These are phyloP conservation scores for Xylaria longipes DNA, from an alignment of 495 filamentous ascomycete species.

Conservation along the genomic window DNA sequence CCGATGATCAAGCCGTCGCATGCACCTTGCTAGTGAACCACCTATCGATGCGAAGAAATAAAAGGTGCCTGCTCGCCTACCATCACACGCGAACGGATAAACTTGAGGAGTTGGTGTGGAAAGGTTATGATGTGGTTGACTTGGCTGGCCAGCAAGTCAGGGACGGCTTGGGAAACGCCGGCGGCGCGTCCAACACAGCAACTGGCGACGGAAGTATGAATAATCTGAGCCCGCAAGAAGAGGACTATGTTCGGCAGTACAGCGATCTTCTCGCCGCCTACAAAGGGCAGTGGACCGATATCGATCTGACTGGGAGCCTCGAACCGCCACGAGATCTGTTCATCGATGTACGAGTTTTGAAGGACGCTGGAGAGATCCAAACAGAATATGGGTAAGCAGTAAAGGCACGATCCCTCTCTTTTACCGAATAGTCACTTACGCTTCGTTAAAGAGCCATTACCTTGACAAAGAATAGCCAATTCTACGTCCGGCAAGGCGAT, in stretches of 20 bases:
- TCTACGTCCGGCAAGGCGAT: slow-evolving; percentile 95
- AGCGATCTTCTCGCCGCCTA: slow-evolving; percentile 91
- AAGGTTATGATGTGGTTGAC: slow-evolving; percentile 75
- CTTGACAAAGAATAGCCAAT: slow-evolving; percentile 96
- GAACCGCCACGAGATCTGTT: slow-evolving; percentile 96
- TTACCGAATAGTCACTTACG: slow-evolving; percentile 30
- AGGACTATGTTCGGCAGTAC: slow-evolving; percentile 93
- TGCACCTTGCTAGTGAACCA: slow-evolving; percentile 92
- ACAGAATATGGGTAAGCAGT: slow-evolving; percentile 92
- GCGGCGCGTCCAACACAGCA: slow-evolving; percentile 33
- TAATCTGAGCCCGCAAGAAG: slow-evolving; percentile 94
- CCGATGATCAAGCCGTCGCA: slow-evolving; percentile 80
- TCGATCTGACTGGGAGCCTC: slow-evolving; percentile 93
- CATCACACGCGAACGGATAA: slow-evolving; percentile 89
- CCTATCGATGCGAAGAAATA: slow-evolving; percentile 93
- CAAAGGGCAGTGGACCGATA: slow-evolving; percentile 98
- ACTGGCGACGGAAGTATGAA: slow-evolving; percentile 62
- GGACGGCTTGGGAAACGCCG: slow-evolving; percentile 37
- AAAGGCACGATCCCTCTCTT: slow-evolving; percentile 5
- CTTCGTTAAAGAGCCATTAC: slow-evolving; percentile 76
- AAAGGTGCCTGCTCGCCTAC: slow-evolving; percentile 94
- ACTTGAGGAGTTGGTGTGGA: slow-evolving; percentile 94
- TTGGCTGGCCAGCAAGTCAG: slow-evolving; percentile 49
- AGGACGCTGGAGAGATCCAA: slow-evolving; percentile 98
- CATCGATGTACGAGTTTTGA: slow-evolving; percentile 95